phyloP scores from a whole-genome alignment of 306 rosid genomes.

The Elaeagnus macrophylla region DNA sequence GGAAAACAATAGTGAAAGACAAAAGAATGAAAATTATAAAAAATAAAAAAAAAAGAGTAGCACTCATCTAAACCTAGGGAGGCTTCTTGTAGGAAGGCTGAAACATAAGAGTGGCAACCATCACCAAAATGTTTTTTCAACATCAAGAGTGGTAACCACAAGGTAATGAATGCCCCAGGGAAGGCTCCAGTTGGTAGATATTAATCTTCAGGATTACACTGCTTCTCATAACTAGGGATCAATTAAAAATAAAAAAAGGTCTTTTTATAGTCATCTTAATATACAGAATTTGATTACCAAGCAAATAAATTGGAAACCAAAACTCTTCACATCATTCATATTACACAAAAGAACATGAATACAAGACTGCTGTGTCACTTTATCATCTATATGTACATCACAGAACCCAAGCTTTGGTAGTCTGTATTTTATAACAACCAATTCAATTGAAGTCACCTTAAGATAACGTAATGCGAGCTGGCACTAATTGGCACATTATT shows the following conservation, averaged over 20 bases:
- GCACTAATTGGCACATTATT: slow-evolving; percentile 40
- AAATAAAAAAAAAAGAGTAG: not conserved
- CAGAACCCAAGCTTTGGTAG: slow-evolving; percentile 53
- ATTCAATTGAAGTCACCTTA: slow-evolving; percentile 55
- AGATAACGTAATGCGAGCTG: slow-evolving; percentile 38
- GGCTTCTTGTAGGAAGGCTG: slow-evolving; percentile 3
- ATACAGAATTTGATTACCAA: slow-evolving; percentile 29
- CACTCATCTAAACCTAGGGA: not conserved
- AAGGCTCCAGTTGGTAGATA: slow-evolving; percentile 27
- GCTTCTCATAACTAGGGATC: slow-evolving; percentile 33
- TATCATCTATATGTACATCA: slow-evolving; percentile 65
- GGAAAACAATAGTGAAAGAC: not conserved
- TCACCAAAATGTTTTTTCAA: not conserved
- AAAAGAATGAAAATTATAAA: not conserved
- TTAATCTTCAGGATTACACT: slow-evolving; percentile 27
- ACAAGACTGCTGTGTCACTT: slow-evolving; percentile 51
- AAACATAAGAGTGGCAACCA: not conserved
- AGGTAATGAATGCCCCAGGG: not conserved
- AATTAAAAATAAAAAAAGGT: slow-evolving; percentile 28
- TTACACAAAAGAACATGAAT: slow-evolving; percentile 51
- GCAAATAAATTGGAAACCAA: slow-evolving; percentile 25
- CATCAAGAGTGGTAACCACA: slow-evolving; percentile 6
- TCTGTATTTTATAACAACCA: slow-evolving; percentile 48
- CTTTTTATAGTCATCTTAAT: slow-evolving; percentile 28
- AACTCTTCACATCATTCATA: slow-evolving; percentile 38